A percentile compares a stretch with the other conserved stretches of the same genome.
phyloP scores from a whole-genome alignment of 768 basidiomycete genomes.

The Mycena pura region DNA sequence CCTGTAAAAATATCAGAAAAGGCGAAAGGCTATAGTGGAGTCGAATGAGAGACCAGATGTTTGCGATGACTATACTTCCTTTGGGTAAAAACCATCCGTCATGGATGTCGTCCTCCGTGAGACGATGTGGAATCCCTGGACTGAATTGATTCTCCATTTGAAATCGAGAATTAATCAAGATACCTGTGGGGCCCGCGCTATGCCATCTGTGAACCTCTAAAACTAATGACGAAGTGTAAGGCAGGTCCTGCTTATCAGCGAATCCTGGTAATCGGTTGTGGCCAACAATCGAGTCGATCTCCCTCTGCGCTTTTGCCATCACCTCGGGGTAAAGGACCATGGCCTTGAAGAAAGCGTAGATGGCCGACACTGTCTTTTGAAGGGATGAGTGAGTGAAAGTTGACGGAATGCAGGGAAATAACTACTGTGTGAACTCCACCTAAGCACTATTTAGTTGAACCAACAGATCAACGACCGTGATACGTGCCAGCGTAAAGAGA shows the following conservation, averaged over 20 bases:
- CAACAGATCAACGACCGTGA: neutral
- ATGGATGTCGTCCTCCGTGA: conserved; percentile 50
- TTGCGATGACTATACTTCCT: conserved; percentile 42
- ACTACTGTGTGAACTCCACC: conserved; percentile 51
- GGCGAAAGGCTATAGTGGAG: neutral
- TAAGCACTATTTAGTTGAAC: neutral
- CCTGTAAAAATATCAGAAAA: conserved; percentile 32
- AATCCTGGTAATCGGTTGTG: conserved; percentile 44
- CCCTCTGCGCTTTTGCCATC: conserved; percentile 44
- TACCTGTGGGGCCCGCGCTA: conserved; percentile 41
- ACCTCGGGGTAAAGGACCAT: conserved; percentile 48
- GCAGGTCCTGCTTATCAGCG: conserved; percentile 45
- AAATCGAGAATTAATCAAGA: neutral
- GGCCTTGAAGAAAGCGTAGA: conserved; percentile 49
- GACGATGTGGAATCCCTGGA: conserved; percentile 47
- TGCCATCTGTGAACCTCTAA: conserved; percentile 48
- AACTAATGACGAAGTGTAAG: conserved; percentile 47
- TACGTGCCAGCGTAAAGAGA: conserved; percentile 48
- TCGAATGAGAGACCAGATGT: conserved; percentile 36
- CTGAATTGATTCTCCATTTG: conserved; percentile 24
- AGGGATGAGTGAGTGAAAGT: neutral
- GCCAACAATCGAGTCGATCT: conserved; percentile 51
- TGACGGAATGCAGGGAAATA: neutral
- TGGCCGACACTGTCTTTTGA: conserved; percentile 44
- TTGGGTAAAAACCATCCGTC: conserved; percentile 54